These are phyloP conservation scores for Mortierella claussenii DNA, from an alignment of 192 early-diverging fungal genomes.

Conservation along the genomic window DNA sequence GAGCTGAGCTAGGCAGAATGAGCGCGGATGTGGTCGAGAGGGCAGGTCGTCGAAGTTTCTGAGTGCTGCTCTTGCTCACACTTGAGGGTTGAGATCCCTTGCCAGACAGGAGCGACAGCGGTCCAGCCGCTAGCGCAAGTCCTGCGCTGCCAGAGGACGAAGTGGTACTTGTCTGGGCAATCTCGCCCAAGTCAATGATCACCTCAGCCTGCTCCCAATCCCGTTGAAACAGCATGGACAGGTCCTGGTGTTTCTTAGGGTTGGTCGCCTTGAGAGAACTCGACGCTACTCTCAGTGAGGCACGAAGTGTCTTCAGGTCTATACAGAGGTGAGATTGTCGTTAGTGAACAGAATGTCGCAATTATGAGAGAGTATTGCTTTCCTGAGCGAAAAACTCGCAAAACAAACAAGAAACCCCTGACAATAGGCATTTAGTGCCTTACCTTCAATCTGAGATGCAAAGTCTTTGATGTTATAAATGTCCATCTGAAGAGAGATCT, in stretches of 20 bases:
- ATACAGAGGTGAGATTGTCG: neutral
- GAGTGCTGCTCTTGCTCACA: neutral
- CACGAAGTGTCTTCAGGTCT: constrained; percentile 44
- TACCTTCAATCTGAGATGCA: constrained; percentile 52
- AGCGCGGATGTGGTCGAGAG: constrained; percentile 4
- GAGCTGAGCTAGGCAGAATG: neutral
- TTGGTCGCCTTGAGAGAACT: constrained; percentile 32
- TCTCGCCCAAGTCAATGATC: constrained; percentile 56
- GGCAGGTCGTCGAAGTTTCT: neutral
- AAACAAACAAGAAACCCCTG: neutral
- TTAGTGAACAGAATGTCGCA: neutral
- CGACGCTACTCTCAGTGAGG: constrained; percentile 30
- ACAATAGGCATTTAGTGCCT: neutral
- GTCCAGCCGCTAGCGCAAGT: constrained; percentile 32
- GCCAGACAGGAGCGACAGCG: constrained; percentile 31
- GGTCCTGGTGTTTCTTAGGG: constrained; percentile 49
- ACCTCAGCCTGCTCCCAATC: constrained; percentile 59
- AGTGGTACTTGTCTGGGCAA: constrained; percentile 47
- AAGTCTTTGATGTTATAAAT: constrained; percentile 56
- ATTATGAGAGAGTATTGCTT: neutral
- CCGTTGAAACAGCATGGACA: constrained; percentile 44
- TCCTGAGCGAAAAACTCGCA: neutral
- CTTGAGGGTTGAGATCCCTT: constrained; percentile 3
- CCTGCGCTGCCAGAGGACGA: constrained; percentile 7
- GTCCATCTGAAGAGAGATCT: constrained; percentile 51